Base-by-base conservation (phyloP, 768 basidiomycete species). In the Boletus patriciae region DNA sequence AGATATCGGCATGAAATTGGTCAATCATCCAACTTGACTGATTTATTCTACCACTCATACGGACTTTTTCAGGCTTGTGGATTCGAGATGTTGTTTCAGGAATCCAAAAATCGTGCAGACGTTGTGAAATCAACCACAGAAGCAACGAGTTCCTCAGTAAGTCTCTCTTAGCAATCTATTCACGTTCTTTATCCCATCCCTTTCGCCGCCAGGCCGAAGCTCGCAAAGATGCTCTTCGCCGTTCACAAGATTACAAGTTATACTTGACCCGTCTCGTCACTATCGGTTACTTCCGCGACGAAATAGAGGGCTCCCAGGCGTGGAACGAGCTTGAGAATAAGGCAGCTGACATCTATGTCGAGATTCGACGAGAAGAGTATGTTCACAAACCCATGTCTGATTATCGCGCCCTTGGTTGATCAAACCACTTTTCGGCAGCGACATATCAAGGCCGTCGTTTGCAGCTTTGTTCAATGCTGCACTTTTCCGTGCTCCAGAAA, bases 1-100 rank as follows among this genome's bases (percentile, higher is more conserved):
- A 55, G 91, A 94, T 72, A 70, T 92, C 29, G 96, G 96, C 9
- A 90, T 98, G 86, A 98, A 98, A 77, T 86, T 98, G 50, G 94
- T 91, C 58, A 47, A 83, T 72, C 38, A 23, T 15, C 46, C 25
- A 3, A 41, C 18, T 46, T 36, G 46, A 4, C 15, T 6, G 41
- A 33, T 51, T 25, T 21, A 8, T 21, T 43, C 18, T 19, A 11
- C 19, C 8, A 7, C 42, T 50, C 46, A 63, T 48, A 15, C 38
- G n/a, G 9, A 41, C 11, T 23, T 48, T n/a, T 44, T 9, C 66
- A 95, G 88, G 87, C 94, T 3, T 92, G 92, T 60, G 97, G 97
- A 2, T 98, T 98, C 59, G 97, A 99, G 76, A 99, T 98, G 81
- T 80, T 97, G 40, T 98, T 90, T 69, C 87, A 90, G 68, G 94